Evolutionary conservation across 1,284 basidiomycete genomes (phyloP), one percentile per base, ranked within the genome.

Genomic region (Grifola frondosa): DNA sequence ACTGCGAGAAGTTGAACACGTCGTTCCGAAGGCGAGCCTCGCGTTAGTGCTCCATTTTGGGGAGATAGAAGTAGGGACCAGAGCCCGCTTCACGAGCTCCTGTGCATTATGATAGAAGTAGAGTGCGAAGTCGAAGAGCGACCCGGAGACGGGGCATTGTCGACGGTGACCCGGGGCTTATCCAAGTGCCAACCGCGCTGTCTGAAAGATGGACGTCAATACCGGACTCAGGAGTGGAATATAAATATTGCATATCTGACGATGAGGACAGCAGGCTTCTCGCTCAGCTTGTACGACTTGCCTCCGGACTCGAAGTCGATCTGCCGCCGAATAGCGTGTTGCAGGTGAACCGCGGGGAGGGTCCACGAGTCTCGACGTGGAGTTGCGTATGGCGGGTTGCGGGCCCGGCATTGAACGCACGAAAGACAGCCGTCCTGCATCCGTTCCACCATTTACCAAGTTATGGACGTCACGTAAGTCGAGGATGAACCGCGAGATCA

Each of bases 51-150:
- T 99, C 97, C 92, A 99, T 98, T 79, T 99, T 99, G 54, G 97
- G 97, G 22, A 99, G 86, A 70, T 99, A 99, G 72, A 96, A 99
- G 73, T 99, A 99, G n/a, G 97, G 97, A 8, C 97, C 97, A 36
- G 64, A 79, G 23, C 94, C 97, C 87, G 80, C 55, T 84, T 81
- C 63, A 96, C 75, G 60, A 92, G 84, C 62, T 97, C 92, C 33
- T 87, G 75, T 20, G 94, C 96, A 64, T 98, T 99, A 78, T 98
- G 91, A 77, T 88, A 98, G 74, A 99, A 98, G 75, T 89, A 98
- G 58, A 99, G 78, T 24, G 86, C 96, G 66, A 99, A 99, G 71
- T 99, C 97, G 67, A 99, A 99, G 51, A 99, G 77, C 22, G 90
- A 89, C 26, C 86, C 97, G 2, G 96, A 97, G 48, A 99, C 70